Base-by-base conservation (phyloP, 495 filamentous ascomycete species). In the Aspergillus baeticus region DNA sequence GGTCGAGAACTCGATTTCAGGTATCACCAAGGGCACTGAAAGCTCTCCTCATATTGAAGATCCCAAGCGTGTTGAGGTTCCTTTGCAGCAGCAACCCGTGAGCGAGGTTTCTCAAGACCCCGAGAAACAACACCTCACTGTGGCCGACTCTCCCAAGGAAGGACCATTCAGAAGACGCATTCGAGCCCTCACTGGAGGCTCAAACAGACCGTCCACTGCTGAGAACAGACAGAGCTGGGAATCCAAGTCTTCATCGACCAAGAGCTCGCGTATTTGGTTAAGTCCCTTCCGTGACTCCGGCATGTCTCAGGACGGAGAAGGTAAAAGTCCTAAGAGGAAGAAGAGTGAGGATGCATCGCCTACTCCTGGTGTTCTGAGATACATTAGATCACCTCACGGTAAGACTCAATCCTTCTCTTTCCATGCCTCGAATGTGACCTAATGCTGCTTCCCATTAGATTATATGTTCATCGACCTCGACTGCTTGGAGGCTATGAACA, bases 401-500 rank as follows among this genome's bases (percentile, higher is more conserved):
- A 46, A n/a, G 54, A 15, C 18, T 11, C 5, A 26, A n/a, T 3
- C 26, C 18, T 20, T 10, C n/a, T 55, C n/a, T 23, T 14, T 11
- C 22, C 54, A 15, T 6, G 37, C 21, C 51, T 34, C n/a, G 33
- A n/a, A n/a, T 31, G 23, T 14, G 18, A 29, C 13, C 52, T 63
- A 26, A 60, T 37, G 1, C 3, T 14, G 5, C 35, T 6, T 38
- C 23, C n/a, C 13, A 14, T 18, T 17, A 64, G 62, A 61, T 50
- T 61, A 58, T 36, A 47, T 48, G 14, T 54, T 59, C 22, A 20
- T 64, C 14, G 62, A 64, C 41, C 20, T 64, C 6, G 58, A 47
- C 15, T 17, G 21, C 42, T 23, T 41, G n/a, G 52, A 59, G 17
- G 5, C 42, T 3, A 41, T 44, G 36, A 42, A 43, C n/a, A 56